phyloP scores from a whole-genome alignment of 1,284 basidiomycete genomes.

The Microbotryomycetes sp. region DNA sequence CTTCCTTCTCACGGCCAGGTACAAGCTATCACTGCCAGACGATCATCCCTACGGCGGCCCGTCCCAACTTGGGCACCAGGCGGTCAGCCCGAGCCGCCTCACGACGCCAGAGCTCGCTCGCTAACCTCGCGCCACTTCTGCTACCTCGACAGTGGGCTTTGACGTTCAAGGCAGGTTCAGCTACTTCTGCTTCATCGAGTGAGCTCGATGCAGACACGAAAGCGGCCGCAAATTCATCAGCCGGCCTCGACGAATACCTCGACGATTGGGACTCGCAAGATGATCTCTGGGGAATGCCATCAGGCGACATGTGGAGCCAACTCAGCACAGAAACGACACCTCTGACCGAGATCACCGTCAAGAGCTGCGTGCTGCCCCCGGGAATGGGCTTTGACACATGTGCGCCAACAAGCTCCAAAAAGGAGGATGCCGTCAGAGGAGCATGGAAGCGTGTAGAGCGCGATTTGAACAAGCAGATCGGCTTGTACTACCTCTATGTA shows the following conservation, averaged over 20 bases:
- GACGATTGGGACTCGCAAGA: not conserved
- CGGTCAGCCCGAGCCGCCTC: not conserved
- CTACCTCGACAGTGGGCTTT: not conserved
- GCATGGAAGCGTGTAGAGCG: constrained; percentile 32
- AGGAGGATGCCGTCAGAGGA: constrained; percentile 30
- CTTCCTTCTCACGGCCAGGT: constrained; percentile 16
- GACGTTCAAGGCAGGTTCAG: constrained; percentile 4
- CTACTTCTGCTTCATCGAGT: not conserved
- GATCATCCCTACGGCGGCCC: constrained; percentile 17
- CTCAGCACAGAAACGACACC: constrained; percentile 22
- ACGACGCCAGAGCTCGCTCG: not conserved
- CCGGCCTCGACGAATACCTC: not conserved
- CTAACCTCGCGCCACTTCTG: not conserved
- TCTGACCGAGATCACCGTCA: constrained; percentile 29
- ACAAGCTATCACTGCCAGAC: constrained; percentile 20
- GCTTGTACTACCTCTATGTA: constrained; percentile 29
- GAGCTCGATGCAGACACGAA: not conserved
- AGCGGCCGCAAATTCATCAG: not conserved
- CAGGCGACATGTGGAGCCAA: constrained; percentile 7
- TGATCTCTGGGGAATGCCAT: not conserved
- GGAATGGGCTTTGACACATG: constrained; percentile 32
- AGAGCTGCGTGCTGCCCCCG: constrained; percentile 32
- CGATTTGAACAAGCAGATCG: constrained; percentile 29
- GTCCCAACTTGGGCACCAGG: constrained; percentile 12
- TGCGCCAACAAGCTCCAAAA: constrained; percentile 16